Conservation (phyloP, 495 filamentous ascomycete species). For the Daldinia vernicosa region DNA sequence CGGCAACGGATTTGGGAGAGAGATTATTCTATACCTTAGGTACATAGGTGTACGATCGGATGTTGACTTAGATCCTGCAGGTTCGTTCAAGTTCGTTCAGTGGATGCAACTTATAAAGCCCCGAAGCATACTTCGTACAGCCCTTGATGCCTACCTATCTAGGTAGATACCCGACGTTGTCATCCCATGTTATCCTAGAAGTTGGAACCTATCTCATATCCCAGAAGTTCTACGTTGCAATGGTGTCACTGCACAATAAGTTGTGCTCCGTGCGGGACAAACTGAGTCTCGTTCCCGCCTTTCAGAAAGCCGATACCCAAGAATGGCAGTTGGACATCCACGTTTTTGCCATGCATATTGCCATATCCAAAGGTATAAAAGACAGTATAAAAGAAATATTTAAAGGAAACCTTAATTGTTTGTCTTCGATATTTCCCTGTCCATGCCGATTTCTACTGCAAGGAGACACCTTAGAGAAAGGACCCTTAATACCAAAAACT, state of each 20-base stretch:
- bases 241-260: constrained; percentile 6
- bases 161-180: constrained; percentile 18
- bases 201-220: no score
- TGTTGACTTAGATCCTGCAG: constrained; percentile 1
- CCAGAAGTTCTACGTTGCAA: neutral
- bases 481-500: neutral
- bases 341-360: constrained; percentile 22
- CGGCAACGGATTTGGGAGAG: no score
- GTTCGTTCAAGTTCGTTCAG: constrained; percentile 13
- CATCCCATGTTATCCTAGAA: constrained; percentile 26
- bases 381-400: neutral
- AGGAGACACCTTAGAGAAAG: constrained; percentile 20
- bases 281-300: neutral
- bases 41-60: neutral
- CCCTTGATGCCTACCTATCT: neutral
- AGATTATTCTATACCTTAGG: neutral
- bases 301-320: neutral
- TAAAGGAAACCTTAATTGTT: constrained; percentile 20
- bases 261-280: neutral
- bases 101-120: constrained; percentile 12
- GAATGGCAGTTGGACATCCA: constrained; percentile 9
- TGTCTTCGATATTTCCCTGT: constrained; percentile 2
- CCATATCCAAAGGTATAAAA: no score
- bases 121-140: constrained; percentile 12
- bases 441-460: constrained; percentile 6